These are phyloP conservation scores for Aphanomyces euteiches DNA, from an alignment of 352 stramenopile species.

Conservation along the genomic window DNA sequence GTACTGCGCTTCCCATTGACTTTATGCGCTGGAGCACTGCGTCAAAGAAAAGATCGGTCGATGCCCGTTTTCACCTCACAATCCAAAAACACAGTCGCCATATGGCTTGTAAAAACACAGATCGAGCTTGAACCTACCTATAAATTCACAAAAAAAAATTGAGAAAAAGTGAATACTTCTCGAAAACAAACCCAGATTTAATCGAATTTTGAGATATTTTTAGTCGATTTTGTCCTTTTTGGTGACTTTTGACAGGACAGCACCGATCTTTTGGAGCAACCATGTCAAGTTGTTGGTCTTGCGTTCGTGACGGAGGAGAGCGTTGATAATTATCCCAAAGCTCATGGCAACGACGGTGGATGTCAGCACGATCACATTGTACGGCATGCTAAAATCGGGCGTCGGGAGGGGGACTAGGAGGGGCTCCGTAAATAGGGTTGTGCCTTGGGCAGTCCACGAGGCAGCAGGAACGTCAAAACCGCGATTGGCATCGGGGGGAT, in stretches of 20 bases:
- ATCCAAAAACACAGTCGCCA: no score
- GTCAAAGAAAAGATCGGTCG: no score
- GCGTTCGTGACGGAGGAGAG: conserved; percentile 45
- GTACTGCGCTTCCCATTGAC: no score
- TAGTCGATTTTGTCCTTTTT: conserved; percentile 13
- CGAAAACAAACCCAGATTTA: no score
- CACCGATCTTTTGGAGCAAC: conserved; percentile 13
- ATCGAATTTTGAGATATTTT: background rate
- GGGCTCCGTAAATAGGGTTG: conserved; percentile 68
- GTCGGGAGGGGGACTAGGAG: conserved; percentile 77
- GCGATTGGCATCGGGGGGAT: conserved; percentile 81
- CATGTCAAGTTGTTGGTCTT: conserved; percentile 26
- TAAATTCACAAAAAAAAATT: no score
- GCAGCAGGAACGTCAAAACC: conserved; percentile 62
- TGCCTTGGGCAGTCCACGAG: conserved; percentile 29
- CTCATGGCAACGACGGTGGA: conserved; percentile 86
- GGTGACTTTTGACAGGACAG: background rate
- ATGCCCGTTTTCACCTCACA: no score
- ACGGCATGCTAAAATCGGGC: conserved; percentile 88
- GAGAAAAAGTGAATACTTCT: no score
- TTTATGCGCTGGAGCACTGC: no score
- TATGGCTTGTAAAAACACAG: no score
- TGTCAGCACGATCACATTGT: conserved; percentile 89
- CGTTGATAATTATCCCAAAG: conserved; percentile 79
- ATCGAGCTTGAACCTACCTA: no score